Conservation (phyloP, 192 early-diverging fungal genomes). For the Chytriomyces confervae region DNA sequence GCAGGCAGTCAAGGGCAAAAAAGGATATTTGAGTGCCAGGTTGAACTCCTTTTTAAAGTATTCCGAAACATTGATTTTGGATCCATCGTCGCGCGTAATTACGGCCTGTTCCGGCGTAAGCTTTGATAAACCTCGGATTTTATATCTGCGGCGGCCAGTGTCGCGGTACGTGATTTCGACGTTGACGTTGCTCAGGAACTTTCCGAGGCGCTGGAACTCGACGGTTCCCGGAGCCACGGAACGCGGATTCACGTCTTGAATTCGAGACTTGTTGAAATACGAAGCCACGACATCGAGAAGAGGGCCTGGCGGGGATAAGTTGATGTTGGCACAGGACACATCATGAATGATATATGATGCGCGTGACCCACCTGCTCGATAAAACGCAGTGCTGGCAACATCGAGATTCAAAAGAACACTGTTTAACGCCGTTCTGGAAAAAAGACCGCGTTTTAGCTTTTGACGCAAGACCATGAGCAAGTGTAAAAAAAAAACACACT, state of each 20-base stretch:
- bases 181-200: conserved; percentile 10
- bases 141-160: background rate
- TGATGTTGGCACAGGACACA: conserved; percentile 20
- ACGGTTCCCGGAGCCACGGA: background rate
- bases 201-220: conserved; percentile 14
- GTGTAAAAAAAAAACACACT: background rate
- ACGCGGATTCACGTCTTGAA: conserved; percentile 9
- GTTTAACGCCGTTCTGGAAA: conserved; percentile 11
- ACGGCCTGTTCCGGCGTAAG: background rate
- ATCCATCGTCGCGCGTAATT: background rate
- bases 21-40: conserved; percentile 6
- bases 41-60: conserved; percentile 54
- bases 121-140: conserved; percentile 9
- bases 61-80: conserved; percentile 18
- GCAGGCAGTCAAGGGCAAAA: conserved; percentile 11
- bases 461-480: conserved; percentile 4
- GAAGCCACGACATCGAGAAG: conserved; percentile 6
- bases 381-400: conserved; percentile 20
- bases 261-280: conserved; percentile 9
- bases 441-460: conserved; percentile 11
- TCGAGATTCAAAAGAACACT: conserved; percentile 21
- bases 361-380: background rate
- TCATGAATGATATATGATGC: background rate
- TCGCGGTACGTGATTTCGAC: background rate
- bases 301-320: background rate